Percentiles rank a stretch among this genome's conserved stretches.
These are phyloP conservation scores for Fusarium stilboides DNA, from an alignment of 2,329 filamentous ascomycete species.

Conservation along the genomic window DNA sequence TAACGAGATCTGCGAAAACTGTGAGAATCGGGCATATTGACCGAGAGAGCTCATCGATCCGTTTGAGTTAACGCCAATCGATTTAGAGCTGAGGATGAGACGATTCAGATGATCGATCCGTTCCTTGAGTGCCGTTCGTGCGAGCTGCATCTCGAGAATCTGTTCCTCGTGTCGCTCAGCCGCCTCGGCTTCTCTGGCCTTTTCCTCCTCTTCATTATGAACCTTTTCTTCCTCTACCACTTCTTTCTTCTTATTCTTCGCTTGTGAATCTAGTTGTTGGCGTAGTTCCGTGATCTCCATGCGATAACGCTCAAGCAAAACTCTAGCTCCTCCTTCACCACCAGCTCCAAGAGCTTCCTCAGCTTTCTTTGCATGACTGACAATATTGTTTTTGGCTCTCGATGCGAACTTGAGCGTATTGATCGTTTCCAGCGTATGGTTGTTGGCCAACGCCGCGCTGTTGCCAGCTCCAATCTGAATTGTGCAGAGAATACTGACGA, in stretches of 20 bases:
- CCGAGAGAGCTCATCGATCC: slow-evolving; percentile 79
- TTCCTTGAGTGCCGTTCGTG: slow-evolving; percentile 94
- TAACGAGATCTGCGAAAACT: slow-evolving; percentile 72
- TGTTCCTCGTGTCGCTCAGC: slow-evolving; percentile 94
- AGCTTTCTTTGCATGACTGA: slow-evolving; percentile 95
- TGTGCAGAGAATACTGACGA: slow-evolving; percentile 97
- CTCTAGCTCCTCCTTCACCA: slow-evolving; percentile 88
- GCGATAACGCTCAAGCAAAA: slow-evolving; percentile 91
- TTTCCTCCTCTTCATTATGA: slow-evolving; percentile 79
- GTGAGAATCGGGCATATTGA: slow-evolving; percentile 73
- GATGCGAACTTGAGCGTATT: slow-evolving; percentile 98
- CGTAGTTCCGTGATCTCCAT: slow-evolving; percentile 91
- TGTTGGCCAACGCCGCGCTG: slow-evolving; percentile 78
- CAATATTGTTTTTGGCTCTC: slow-evolving; percentile 96
- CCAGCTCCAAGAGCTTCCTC: slow-evolving; percentile 87
- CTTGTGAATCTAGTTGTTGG: slow-evolving; percentile 85
- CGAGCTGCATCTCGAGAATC: slow-evolving; percentile 98
- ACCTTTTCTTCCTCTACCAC: slow-evolving; percentile 72
- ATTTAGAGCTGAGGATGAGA: slow-evolving; percentile 95
- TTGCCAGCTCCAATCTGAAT: slow-evolving; percentile 89
- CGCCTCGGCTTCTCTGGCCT: slow-evolving; percentile 82
- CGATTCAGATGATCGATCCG: slow-evolving; percentile 97
- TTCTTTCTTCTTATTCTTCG: slow-evolving; percentile 75
- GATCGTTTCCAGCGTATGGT: slow-evolving; percentile 88
- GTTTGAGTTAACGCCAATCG: slow-evolving; percentile 89